Conservation (phyloP, 2,329 filamentous ascomycete genomes). For the Cordyceps tenuipes region DNA sequence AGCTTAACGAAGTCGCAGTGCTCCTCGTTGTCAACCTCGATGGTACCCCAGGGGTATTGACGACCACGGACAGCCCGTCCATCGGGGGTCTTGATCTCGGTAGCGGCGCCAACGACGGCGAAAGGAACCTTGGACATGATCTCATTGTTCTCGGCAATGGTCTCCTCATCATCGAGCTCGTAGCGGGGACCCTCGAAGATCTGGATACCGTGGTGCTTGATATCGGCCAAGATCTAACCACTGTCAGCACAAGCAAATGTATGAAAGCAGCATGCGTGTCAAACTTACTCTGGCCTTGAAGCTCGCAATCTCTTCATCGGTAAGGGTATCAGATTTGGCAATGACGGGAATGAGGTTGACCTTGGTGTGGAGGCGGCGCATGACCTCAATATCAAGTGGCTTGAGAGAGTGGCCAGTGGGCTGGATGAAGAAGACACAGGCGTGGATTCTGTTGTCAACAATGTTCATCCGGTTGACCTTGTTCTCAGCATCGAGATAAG, state of each 20-base stretch:
- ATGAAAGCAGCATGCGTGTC: background rate
- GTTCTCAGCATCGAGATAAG: conserved; percentile 98
- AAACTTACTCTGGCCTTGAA: conserved; percentile 91
- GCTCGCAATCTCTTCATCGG: conserved; percentile 85
- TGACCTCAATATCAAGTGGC: conserved; percentile 97
- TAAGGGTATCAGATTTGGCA: conserved; percentile 95
- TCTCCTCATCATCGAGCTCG: conserved; percentile 98
- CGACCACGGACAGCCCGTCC: conserved; percentile 94
- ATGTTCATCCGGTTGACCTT: conserved; percentile 99
- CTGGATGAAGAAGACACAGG: conserved; percentile 99
- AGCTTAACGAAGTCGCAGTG: conserved; percentile 99
- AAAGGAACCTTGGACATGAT: conserved; percentile 99
- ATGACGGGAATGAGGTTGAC: conserved; percentile 99
- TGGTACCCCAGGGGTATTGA: conserved; percentile 95
- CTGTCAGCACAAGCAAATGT: conserved; percentile 13
- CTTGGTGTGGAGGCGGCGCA: conserved; percentile 99
- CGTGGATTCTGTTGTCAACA: conserved; percentile 97
- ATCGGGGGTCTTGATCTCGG: conserved; percentile 83
- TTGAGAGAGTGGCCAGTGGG: conserved; percentile 97
- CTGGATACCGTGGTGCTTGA: conserved; percentile 93
- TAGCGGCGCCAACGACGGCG: conserved; percentile 92
- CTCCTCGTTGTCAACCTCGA: conserved; percentile 99
- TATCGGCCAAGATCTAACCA: conserved; percentile 83
- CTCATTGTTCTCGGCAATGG: conserved; percentile 98
- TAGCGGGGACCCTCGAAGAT: conserved; percentile 99